These are phyloP conservation scores for Clitopilus passeckerianus DNA, from an alignment of 768 basidiomycete species.

Conservation along the genomic window DNA sequence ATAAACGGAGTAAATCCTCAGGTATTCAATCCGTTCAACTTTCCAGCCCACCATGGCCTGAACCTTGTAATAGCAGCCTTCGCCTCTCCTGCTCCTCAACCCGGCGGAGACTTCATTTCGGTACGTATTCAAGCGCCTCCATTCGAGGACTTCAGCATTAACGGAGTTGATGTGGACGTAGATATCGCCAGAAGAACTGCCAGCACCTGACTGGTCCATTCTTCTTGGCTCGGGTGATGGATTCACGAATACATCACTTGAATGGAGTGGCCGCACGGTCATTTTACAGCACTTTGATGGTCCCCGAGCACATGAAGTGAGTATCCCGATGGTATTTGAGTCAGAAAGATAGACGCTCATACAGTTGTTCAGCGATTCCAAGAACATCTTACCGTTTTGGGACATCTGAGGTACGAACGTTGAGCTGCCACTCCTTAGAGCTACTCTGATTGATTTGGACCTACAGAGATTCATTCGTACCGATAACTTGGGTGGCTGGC, in stretches of 20 bases:
- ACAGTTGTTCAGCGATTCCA: not conserved
- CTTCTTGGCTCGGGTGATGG: not conserved
- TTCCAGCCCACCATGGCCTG: not conserved
- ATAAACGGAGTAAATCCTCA: not conserved
- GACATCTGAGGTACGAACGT: slow-evolving; percentile 1
- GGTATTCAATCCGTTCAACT: not conserved
- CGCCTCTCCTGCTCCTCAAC: slow-evolving; percentile 1
- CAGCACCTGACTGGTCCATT: not conserved
- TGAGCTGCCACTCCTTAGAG: not conserved
- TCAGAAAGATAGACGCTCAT: not conserved
- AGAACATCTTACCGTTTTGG: slow-evolving; percentile 4
- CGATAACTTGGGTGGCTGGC: slow-evolving; percentile 5
- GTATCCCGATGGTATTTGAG: not conserved
- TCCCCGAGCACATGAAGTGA: not conserved
- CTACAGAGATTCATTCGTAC: slow-evolving; percentile 4
- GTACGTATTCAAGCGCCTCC: not conserved
- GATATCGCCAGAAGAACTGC: slow-evolving; percentile 1
- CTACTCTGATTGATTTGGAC: not conserved
- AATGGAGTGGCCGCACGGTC: not conserved
- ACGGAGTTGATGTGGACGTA: not conserved
- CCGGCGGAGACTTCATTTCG: slow-evolving; percentile 1
- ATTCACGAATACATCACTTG: slow-evolving; percentile 1
- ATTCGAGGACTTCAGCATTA: not conserved
- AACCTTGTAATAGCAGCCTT: not conserved
- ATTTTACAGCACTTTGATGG: slow-evolving; percentile 4